Conservation (phyloP, 257 asterid species). For the Osmanthus fragrans region DNA sequence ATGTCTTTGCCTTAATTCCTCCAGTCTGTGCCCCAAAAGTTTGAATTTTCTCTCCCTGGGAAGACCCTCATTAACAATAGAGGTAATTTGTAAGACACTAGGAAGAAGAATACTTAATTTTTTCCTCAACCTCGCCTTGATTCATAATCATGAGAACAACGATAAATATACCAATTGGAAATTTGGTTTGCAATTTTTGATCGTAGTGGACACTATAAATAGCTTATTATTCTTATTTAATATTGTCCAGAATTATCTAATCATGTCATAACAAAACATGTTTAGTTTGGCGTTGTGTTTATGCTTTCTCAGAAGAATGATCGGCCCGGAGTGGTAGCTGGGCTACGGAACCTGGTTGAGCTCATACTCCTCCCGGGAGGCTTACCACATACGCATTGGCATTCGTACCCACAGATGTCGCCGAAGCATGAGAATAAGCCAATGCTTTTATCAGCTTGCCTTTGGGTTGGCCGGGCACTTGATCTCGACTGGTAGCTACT, state of each 20-base stretch:
- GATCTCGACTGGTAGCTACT: slow-evolving; percentile 35
- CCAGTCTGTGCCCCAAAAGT: background rate
- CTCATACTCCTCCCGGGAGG: slow-evolving; percentile 19
- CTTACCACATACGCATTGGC: slow-evolving; percentile 52
- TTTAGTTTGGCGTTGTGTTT: background rate
- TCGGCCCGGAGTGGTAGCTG: slow-evolving; percentile 30
- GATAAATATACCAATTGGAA: background rate
- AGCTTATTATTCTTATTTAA: background rate
- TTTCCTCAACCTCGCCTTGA: background rate
- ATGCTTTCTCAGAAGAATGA: slow-evolving; percentile 28
- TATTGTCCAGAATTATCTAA: background rate
- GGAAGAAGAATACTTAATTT: background rate
- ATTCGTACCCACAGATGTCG: slow-evolving; percentile 51
- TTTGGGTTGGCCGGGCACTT: slow-evolving; percentile 16
- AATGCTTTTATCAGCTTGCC: slow-evolving; percentile 16
- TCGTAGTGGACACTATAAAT: background rate
- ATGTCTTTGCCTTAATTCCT: background rate
- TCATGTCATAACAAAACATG: background rate
- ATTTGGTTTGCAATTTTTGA: background rate
- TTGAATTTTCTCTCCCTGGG: background rate
- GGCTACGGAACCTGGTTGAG: slow-evolving; percentile 24
- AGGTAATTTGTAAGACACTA: background rate
- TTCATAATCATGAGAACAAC: background rate
- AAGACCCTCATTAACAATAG: background rate
- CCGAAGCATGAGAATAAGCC: slow-evolving; percentile 64